phyloP scores from a whole-genome alignment of 2,329 filamentous ascomycete species.

The Balansia obtecta region DNA sequence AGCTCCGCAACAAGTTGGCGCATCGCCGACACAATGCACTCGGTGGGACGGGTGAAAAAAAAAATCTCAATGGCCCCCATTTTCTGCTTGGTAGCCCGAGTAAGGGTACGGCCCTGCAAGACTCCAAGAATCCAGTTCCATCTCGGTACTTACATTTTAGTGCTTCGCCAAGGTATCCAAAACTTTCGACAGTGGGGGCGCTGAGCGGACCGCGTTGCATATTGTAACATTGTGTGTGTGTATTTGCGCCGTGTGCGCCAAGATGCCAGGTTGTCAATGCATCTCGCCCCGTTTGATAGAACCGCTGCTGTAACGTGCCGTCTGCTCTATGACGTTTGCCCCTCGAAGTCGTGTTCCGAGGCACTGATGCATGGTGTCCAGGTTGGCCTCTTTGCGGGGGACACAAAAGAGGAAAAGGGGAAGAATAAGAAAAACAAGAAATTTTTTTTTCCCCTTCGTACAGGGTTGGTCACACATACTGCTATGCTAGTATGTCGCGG shows the following conservation, averaged over 20 bases:
- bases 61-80: not conserved
- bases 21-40: not conserved
- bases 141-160: not conserved
- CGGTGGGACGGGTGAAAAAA: no score
- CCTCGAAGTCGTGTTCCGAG: not conserved
- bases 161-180: not conserved
- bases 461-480: not conserved
- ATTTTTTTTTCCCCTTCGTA: not conserved
- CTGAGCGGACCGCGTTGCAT: not conserved
- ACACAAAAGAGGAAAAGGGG: not conserved
- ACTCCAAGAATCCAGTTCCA: not conserved
- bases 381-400: not conserved
- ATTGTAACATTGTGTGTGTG: not conserved
- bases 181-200: slow-evolving; percentile 2
- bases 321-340: slow-evolving; percentile 1
- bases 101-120: not conserved
- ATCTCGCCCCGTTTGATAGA: not conserved
- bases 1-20: not conserved
- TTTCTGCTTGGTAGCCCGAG: not conserved
- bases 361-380: not conserved
- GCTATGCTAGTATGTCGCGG: slow-evolving; percentile 18
- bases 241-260: not conserved
- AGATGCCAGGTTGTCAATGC: not conserved
- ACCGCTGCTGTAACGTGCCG: slow-evolving; percentile 2
- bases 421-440: not conserved